Percentiles rank a stretch among this genome's conserved stretches.
Evolutionary conservation across 2,329 filamentous ascomycete species (phyloP).

Genomic region (Fusarium sp.): DNA sequence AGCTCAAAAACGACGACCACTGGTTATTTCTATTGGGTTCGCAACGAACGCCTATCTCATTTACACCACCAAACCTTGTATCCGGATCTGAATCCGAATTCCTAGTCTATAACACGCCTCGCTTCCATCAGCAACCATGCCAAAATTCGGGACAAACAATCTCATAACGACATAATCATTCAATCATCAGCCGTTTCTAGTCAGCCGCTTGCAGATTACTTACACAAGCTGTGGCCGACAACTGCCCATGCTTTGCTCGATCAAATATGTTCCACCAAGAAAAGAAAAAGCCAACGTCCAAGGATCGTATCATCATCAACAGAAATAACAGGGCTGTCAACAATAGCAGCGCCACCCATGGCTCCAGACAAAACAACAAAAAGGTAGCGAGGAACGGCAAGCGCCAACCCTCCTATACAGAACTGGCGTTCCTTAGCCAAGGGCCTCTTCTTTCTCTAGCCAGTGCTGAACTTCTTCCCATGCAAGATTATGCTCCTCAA

Average conservation of each 20-base stretch:
- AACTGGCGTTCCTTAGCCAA: constrained; percentile 25
- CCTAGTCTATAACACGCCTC: constrained; percentile 31
- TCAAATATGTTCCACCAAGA: constrained; percentile 44
- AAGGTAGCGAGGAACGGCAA: constrained; percentile 35
- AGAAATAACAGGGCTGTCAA: constrained; percentile 25
- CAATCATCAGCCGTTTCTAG: constrained; percentile 48
- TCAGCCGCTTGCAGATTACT: constrained; percentile 45
- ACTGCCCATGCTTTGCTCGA: constrained; percentile 43
- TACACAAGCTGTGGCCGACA: constrained; percentile 42
- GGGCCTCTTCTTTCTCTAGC: constrained; percentile 44
- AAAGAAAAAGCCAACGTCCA: constrained; percentile 39
- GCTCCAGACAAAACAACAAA: constrained; percentile 25
- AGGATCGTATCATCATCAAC: constrained; percentile 38
- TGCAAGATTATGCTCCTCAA: constrained; percentile 42
- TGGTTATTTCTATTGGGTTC: not conserved
- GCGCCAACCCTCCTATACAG: constrained; percentile 36
- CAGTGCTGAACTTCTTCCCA: constrained; percentile 44
- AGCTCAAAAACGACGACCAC: not conserved
- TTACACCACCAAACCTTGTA: not conserved
- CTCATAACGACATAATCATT: constrained; percentile 49
- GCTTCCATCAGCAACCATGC: constrained; percentile 18
- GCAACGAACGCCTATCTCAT: constrained; percentile 14
- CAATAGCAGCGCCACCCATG: constrained; percentile 29
- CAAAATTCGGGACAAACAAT: constrained; percentile 34
- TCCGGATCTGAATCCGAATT: constrained; percentile 19